Conservation (phyloP, 2,329 filamentous ascomycete genomes). For the Graphilbum sp. region DNA sequence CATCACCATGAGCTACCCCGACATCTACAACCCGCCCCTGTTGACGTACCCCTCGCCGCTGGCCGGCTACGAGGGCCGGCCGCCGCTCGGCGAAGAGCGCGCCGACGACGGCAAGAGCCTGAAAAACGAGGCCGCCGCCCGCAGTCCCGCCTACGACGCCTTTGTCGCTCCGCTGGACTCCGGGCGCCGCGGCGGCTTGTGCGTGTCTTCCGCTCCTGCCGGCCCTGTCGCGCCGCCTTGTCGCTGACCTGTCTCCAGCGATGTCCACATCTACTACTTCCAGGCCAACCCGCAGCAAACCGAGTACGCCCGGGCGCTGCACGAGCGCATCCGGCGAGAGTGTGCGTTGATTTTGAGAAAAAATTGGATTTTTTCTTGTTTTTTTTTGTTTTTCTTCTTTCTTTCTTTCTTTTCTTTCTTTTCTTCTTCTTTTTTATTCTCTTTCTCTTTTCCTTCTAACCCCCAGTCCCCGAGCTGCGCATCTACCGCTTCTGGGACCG, state of each 20-base stretch:
- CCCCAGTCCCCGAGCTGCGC: slow-evolving; percentile 62
- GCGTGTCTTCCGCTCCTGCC: too few species aligned
- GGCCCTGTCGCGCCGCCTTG: slow-evolving; percentile 61
- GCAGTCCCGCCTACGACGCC: slow-evolving; percentile 51
- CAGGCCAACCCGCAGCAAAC: slow-evolving; percentile 44
- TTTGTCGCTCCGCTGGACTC: slow-evolving; percentile 57
- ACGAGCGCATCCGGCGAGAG: slow-evolving; percentile 64
- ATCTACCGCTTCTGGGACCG: slow-evolving; percentile 65
- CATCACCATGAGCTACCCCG: neutral
- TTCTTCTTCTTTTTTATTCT: neutral
- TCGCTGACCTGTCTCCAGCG: slow-evolving; percentile 34
- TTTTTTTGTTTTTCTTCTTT: too few species aligned
- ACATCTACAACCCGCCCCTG: slow-evolving; percentile 9
- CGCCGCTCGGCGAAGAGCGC: slow-evolving; percentile 39
- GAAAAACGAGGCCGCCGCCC: slow-evolving; percentile 44
- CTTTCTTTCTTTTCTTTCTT: neutral
- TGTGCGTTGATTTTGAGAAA: slow-evolving; percentile 32
- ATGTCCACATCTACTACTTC: slow-evolving; percentile 75
- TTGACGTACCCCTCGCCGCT: slow-evolving; percentile 37
- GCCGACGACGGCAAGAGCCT: slow-evolving; percentile 63
- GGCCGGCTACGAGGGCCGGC: slow-evolving; percentile 37
- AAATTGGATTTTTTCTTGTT: neutral
- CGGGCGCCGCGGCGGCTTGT: slow-evolving; percentile 55
- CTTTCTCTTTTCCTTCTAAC: neutral
- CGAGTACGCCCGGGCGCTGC: slow-evolving; percentile 54